These are phyloP conservation scores for Cylindrodendrum hubeiense DNA, from an alignment of 2,329 filamentous ascomycete species.

Conservation along the genomic window DNA sequence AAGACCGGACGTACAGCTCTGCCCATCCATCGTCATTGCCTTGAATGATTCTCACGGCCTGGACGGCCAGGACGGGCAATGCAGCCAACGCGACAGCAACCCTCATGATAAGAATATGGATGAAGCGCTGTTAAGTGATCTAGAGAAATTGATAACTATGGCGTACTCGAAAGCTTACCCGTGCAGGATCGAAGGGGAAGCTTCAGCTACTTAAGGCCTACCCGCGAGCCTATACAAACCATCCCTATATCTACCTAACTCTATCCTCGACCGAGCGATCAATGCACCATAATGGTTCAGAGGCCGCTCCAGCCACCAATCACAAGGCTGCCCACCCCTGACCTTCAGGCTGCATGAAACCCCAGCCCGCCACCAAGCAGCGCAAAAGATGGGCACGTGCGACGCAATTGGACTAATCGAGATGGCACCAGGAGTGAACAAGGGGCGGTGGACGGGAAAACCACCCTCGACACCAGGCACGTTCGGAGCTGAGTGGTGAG, in stretches of 20 bases:
- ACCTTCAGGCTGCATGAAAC: slow-evolving; percentile 33
- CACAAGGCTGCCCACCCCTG: slow-evolving; percentile 16
- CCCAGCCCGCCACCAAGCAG: slow-evolving; percentile 29
- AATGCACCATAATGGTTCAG: slow-evolving; percentile 32
- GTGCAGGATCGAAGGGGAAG: neutral
- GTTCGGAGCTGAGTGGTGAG: slow-evolving; percentile 2
- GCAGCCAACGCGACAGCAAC: slow-evolving; percentile 37
- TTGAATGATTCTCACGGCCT: slow-evolving; percentile 67
- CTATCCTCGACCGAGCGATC: slow-evolving; percentile 31
- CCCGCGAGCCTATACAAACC: slow-evolving; percentile 13
- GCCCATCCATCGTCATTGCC: slow-evolving; percentile 83
- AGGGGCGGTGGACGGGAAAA: neutral
- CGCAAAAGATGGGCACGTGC: slow-evolving; percentile 33
- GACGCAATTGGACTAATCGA: slow-evolving; percentile 26
- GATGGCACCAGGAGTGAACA: slow-evolving; percentile 12
- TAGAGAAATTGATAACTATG: neutral
- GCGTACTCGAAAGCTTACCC: neutral
- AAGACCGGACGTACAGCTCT: slow-evolving; percentile 72
- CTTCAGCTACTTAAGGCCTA: slow-evolving; percentile 7
- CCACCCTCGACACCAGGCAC: neutral
- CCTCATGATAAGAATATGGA: slow-evolving; percentile 40
- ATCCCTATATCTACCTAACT: slow-evolving; percentile 33
- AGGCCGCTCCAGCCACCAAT: slow-evolving; percentile 32
- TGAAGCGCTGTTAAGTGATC: neutral
- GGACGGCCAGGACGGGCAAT: slow-evolving; percentile 43